Conservation (phyloP, 1,284 basidiomycete genomes). For the Apiotrichum siamense region DNA sequence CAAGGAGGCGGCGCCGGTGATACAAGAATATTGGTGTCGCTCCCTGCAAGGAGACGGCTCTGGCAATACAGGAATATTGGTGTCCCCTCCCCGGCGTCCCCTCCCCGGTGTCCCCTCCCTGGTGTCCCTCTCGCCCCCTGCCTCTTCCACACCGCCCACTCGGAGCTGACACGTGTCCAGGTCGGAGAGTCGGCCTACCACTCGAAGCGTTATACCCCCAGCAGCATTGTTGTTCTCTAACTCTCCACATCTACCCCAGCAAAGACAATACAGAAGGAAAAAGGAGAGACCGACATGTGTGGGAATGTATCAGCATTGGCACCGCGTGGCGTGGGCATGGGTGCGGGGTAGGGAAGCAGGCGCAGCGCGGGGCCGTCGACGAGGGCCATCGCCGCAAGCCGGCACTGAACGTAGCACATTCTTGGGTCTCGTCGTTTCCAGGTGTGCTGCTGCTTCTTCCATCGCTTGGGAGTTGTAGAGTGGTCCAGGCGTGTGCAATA, state of each 20-base stretch:
- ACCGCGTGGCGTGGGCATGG: not conserved
- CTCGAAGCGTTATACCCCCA: slow-evolving; percentile 68
- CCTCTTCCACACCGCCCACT: not conserved
- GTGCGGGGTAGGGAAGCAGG: not conserved
- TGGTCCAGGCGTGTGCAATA: too few species aligned
- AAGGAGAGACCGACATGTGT: not conserved
- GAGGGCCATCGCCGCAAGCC: too few species aligned
- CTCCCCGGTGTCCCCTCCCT: too few species aligned
- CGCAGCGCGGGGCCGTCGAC: not conserved
- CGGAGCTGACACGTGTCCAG: slow-evolving; percentile 45
- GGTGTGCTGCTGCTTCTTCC: too few species aligned
- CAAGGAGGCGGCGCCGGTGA: too few species aligned
- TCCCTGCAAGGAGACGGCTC: too few species aligned
- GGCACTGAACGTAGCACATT: too few species aligned
- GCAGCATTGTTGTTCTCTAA: slow-evolving; percentile 50
- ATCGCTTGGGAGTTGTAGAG: too few species aligned
- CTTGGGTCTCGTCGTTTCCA: too few species aligned
- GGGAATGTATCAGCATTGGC: slow-evolving; percentile 3
- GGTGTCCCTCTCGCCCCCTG: not conserved
- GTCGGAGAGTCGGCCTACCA: slow-evolving; percentile 79
- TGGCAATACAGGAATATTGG: too few species aligned
- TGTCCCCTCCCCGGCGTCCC: too few species aligned
- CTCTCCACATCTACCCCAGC: not conserved
- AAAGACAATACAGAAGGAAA: not conserved
- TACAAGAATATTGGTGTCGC: too few species aligned